A percentile compares a stretch with the other conserved stretches of the same genome.
phyloP scores from a whole-genome alignment of 768 basidiomycete species.

The Mycena chlorophos region DNA sequence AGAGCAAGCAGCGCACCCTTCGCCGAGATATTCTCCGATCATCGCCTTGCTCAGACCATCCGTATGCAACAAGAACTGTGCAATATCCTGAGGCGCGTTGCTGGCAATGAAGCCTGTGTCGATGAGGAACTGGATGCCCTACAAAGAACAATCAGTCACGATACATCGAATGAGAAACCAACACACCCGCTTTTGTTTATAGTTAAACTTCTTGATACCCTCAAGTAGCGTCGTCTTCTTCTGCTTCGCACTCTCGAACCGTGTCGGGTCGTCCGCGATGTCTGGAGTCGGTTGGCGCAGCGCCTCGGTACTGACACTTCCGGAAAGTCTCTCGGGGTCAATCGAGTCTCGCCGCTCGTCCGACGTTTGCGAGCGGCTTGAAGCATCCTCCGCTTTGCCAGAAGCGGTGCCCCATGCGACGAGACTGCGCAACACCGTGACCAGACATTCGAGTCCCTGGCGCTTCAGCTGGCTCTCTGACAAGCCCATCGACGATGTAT shows the following conservation, averaged over 20 bases:
- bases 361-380: constrained; percentile 44
- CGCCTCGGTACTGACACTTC: constrained; percentile 50
- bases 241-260: constrained; percentile 94
- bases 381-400: constrained; percentile 45
- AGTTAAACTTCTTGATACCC: constrained; percentile 97
- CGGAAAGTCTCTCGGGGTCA: constrained; percentile 58
- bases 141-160: not conserved
- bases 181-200: constrained; percentile 90
- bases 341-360: constrained; percentile 60
- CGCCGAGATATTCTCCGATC: constrained; percentile 98
- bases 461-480: constrained; percentile 84
- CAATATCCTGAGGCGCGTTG: constrained; percentile 73
- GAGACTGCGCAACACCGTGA: constrained; percentile 83
- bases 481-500: constrained; percentile 64
- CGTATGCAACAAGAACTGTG: constrained; percentile 78
- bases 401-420: constrained; percentile 84
- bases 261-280: constrained; percentile 81
- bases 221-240: constrained; percentile 93
- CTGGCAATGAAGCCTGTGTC: constrained; percentile 85
- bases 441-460: constrained; percentile 94
- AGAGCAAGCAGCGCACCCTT: constrained; percentile 58
- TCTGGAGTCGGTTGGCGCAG: constrained; percentile 76
- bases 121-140: constrained; percentile 89
- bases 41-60: constrained; percentile 94
- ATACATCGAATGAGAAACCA: too few relatives aligned